Percentiles rank a stretch among this genome's conserved stretches.
phyloP scores from a whole-genome alignment of 2,329 filamentous ascomycete species.

The Aureobasidium sp. region DNA sequence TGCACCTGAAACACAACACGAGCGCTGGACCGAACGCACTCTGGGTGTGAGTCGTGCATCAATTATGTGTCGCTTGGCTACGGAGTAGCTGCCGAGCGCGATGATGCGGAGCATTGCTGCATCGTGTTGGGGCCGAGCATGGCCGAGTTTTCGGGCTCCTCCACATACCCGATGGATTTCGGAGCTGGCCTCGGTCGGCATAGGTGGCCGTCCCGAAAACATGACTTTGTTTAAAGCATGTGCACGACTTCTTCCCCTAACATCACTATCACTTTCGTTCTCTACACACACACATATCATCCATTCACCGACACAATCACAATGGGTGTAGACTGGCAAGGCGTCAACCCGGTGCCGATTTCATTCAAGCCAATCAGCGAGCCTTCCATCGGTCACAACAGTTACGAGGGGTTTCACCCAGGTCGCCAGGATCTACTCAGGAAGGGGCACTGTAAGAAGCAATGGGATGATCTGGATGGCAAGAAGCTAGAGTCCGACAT shows the following conservation, averaged over 20 bases:
- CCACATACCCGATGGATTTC: constrained; percentile 1
- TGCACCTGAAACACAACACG: no score
- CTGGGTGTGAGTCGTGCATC: neutral
- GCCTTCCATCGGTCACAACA: constrained; percentile 46
- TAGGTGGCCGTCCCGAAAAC: constrained; percentile 12
- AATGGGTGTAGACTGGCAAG: constrained; percentile 20
- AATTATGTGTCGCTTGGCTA: neutral
- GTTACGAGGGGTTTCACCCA: constrained; percentile 45
- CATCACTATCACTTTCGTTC: neutral
- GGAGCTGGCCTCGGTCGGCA: neutral
- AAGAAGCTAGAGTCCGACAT: constrained; percentile 43
- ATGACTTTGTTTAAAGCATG: constrained; percentile 1
- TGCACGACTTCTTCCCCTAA: neutral
- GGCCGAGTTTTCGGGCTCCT: constrained; percentile 14
- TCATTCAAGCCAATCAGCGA: constrained; percentile 36
- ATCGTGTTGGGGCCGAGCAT: constrained; percentile 5
- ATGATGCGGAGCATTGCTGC: neutral
- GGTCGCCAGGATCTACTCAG: constrained; percentile 45
- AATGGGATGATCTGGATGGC: constrained; percentile 40
- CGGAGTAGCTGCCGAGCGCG: neutral
- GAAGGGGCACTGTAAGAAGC: constrained; percentile 31
- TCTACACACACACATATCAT: neutral
- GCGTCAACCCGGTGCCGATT: constrained; percentile 20
- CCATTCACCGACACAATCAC: neutral
- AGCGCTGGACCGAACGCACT: no score